These are phyloP conservation scores for Macrocystidia cucumis DNA, from an alignment of 1,284 basidiomycete genomes.

Conservation along the genomic window DNA sequence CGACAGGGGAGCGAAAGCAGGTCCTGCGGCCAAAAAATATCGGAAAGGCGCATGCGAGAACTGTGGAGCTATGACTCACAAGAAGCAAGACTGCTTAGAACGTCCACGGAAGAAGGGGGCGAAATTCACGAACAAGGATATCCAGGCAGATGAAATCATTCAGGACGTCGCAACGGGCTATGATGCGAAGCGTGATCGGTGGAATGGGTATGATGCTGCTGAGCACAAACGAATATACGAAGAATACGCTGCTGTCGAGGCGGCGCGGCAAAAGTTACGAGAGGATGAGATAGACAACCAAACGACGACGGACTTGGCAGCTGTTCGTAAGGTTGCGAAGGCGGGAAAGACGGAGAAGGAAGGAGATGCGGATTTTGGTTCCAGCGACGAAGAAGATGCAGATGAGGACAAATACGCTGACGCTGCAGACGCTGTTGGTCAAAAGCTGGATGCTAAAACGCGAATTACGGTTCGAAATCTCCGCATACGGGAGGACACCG, in stretches of 20 bases:
- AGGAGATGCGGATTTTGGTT: constrained; percentile 90
- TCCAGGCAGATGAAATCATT: constrained; percentile 86
- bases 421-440: constrained; percentile 93
- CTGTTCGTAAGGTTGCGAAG: constrained; percentile 79
- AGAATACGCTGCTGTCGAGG: constrained; percentile 91
- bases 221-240: constrained; percentile 86
- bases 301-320: constrained; percentile 82
- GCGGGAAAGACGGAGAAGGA: constrained; percentile 67
- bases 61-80: constrained; percentile 95
- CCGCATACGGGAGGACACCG: constrained; percentile 98
- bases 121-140: constrained; percentile 87
- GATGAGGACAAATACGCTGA: constrained; percentile 98
- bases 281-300: constrained; percentile 98
- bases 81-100: constrained; percentile 89
- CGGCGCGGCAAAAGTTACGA: constrained; percentile 80
- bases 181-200: constrained; percentile 94
- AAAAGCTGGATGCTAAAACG: constrained; percentile 96
- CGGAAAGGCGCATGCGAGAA: constrained; percentile 98
- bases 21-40: constrained; percentile 91
- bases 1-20: constrained; percentile 80
- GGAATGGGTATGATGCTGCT: constrained; percentile 95
- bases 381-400: constrained; percentile 90
- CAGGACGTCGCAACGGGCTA: constrained; percentile 81
- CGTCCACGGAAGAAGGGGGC: constrained; percentile 95
- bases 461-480: constrained; percentile 97